A percentile compares a stretch with the other conserved stretches of the same genome.
phyloP scores from a whole-genome alignment of 805 yeast genomes.

The Tanozyma kutaoensis region DNA sequence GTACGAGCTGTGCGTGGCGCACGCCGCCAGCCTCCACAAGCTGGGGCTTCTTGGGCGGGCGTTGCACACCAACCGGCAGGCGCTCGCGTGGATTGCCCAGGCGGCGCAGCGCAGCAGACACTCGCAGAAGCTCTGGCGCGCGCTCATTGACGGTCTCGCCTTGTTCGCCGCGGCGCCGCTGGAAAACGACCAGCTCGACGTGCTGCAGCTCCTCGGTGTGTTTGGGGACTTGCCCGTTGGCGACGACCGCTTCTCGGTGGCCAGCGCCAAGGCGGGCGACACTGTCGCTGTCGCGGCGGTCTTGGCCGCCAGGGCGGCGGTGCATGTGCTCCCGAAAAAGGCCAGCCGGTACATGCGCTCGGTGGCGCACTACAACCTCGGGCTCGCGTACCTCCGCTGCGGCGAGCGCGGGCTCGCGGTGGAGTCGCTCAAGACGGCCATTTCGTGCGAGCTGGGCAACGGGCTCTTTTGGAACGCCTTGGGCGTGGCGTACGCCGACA shows the following conservation, averaged over 20 bases:
- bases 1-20: too few relatives aligned
- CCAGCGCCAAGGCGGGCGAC: too few relatives aligned
- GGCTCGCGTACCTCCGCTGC: constrained; percentile 32
- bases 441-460: constrained; percentile 57
- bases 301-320: constrained; percentile 33
- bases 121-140: constrained; percentile 55
- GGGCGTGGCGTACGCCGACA: constrained; percentile 58
- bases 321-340: constrained; percentile 18
- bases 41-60: constrained; percentile 66
- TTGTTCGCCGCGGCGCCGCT: constrained; percentile 45
- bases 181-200: constrained; percentile 31
- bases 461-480: constrained; percentile 70
- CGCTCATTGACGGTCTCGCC: constrained; percentile 42
- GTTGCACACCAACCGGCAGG: constrained; percentile 28
- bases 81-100: constrained; percentile 28
- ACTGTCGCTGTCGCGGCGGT: constrained; percentile 29
- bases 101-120: constrained; percentile 21
- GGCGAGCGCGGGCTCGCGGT: constrained; percentile 29
- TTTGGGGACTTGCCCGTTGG: constrained; percentile 6
- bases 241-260: not conserved
- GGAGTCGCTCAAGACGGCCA: constrained; percentile 44
- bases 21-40: too few relatives aligned
- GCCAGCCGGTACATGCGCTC: constrained; percentile 39
- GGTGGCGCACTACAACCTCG: constrained; percentile 53
- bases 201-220: constrained; percentile 6